phyloP scores from a whole-genome alignment of 441 rosid genomes.

The Populus tomentosa region DNA sequence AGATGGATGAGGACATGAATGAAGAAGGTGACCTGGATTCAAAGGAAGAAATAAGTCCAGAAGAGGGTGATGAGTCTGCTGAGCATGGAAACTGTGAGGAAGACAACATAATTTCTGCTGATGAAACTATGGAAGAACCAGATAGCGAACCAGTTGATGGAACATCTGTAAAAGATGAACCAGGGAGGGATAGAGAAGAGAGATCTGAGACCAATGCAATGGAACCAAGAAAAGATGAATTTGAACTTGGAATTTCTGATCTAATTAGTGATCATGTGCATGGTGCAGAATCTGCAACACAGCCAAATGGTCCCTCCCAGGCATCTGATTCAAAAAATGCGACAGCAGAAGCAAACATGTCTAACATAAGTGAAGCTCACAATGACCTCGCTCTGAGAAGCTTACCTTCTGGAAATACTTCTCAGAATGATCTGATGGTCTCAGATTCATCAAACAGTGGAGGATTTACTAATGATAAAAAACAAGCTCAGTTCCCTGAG shows the following conservation, averaged over 20 bases:
- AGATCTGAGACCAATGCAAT: slow-evolving; percentile 34
- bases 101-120: slow-evolving; percentile 35
- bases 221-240: slow-evolving; percentile 34
- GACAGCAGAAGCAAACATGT: slow-evolving; percentile 49
- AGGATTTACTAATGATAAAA: slow-evolving; percentile 45
- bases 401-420: slow-evolving; percentile 45
- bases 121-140: slow-evolving; percentile 46
- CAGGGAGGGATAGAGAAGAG: slow-evolving; percentile 35
- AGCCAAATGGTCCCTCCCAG: slow-evolving; percentile 46
- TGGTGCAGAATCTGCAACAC: slow-evolving; percentile 52
- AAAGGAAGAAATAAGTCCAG: slow-evolving; percentile 50
- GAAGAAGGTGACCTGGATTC: slow-evolving; percentile 42
- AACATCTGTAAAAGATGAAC: slow-evolving; percentile 41
- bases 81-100: slow-evolving; percentile 41
- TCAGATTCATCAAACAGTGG: slow-evolving; percentile 52
- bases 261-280: slow-evolving; percentile 36
- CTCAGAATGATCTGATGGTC: slow-evolving; percentile 52
- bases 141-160: slow-evolving; percentile 40
- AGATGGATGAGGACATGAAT: slow-evolving; percentile 51
- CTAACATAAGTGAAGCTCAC: slow-evolving; percentile 36
- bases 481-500: slow-evolving; percentile 37
- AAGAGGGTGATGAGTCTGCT: slow-evolving; percentile 43
- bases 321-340: slow-evolving; percentile 45
- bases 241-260: slow-evolving; percentile 43
- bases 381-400: slow-evolving; percentile 50